Base-by-base conservation (phyloP, 1,284 basidiomycete genomes). In the Sporisorium reilianum region DNA sequence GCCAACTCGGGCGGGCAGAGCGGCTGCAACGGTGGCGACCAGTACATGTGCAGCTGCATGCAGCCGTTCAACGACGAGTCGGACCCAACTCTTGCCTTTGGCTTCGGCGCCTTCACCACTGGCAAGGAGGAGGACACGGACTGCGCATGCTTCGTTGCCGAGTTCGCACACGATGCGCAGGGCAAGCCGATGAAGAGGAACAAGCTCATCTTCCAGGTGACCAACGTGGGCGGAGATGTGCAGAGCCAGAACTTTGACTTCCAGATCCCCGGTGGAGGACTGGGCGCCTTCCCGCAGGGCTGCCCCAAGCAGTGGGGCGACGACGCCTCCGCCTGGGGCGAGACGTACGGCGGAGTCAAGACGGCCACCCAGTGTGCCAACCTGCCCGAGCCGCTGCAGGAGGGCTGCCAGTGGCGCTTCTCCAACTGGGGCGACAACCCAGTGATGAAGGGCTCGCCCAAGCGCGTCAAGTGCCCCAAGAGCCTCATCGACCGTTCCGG, bases 181-280 rank as follows among this genome's bases (percentile, higher is more conserved):
- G 64, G 64, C 50, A 50, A 73, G 25, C 41, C 61, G 3, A 57
- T 74, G 50, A 63, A 64, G 65, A 36, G 50, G 23, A 65, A 62
- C 54, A 70, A 75, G 54, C 56, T 75, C 14, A 51, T 75, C 25
- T 59, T 75, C 59, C 72, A 75, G 46, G 66, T 66, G 20, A 60
- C 56, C 46, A 75, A 70, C 63, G 57, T 54, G 6, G 71, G 71
- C 25, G 55, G 62, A 11, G 71, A 74, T 26, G 63, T 69, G 7
- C 38, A 65, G 46, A 60, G 52, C 20, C 42, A 59, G 14, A 66
- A 70, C 63, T 40, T 75, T 28, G 72, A 75, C 53, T 41, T 75
- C 42, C 62, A 64, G 42, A 69, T 75, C 41, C 66, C 72, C n/a
- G 72, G 72, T 40, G 72, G 72, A 34, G 72, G 72, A 49, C 5